Evolutionary conservation across 768 basidiomycete species (phyloP).

Genomic region (Lentinula lateritia): DNA sequence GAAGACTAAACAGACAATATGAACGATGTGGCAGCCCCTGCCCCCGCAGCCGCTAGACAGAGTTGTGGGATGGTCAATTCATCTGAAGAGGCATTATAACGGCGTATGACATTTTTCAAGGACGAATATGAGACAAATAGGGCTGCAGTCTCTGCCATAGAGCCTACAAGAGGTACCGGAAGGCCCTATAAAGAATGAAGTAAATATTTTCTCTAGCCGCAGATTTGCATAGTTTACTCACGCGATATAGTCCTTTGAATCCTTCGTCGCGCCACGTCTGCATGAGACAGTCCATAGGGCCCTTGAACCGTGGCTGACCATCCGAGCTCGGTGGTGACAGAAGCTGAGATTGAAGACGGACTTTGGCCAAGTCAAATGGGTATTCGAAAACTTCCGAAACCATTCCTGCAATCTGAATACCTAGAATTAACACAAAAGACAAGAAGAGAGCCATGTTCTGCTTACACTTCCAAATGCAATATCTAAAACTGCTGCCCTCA

Average conservation of each 20-base stretch:
- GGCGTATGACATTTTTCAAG: constrained; percentile 56
- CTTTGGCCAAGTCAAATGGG: constrained; percentile 94
- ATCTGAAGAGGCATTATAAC: constrained; percentile 20
- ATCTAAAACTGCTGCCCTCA: constrained; percentile 35
- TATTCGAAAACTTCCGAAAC: constrained; percentile 82
- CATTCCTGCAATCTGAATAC: constrained; percentile 61
- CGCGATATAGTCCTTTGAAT: constrained; percentile 79
- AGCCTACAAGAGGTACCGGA: constrained; percentile 85
- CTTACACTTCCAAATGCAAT: constrained; percentile 55
- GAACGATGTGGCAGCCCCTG: constrained; percentile 83
- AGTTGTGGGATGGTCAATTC: constrained; percentile 64
- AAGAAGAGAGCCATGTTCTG: constrained; percentile 8
- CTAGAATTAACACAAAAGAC: background rate
- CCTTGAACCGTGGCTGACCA: constrained; percentile 55
- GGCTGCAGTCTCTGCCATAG: constrained; percentile 88
- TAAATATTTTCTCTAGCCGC: background rate
- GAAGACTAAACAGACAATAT: constrained; percentile 57
- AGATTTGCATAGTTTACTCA: constrained; percentile 28
- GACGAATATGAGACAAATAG: constrained; percentile 85
- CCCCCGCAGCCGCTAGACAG: constrained; percentile 78
- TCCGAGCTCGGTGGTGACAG: constrained; percentile 49
- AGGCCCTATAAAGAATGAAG: constrained; percentile 55
- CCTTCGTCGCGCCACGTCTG: constrained; percentile 84
- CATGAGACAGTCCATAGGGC: constrained; percentile 81
- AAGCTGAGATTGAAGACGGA: constrained; percentile 88